Evolutionary conservation across 768 basidiomycete genomes (phyloP).

Genomic region (Lactifluus hygrophoroides): DNA sequence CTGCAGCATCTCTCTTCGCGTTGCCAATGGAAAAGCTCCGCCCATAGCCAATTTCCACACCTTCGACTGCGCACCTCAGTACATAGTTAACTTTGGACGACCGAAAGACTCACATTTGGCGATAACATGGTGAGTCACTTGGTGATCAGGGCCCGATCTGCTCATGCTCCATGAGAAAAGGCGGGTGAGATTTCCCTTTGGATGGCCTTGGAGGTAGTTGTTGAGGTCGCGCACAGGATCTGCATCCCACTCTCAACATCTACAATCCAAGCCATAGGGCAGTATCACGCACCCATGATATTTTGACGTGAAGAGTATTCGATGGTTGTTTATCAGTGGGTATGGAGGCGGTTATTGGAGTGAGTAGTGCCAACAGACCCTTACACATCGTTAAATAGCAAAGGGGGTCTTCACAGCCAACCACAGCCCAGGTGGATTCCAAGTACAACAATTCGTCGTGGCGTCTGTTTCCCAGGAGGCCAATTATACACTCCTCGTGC

Average conservation of each 20-base stretch:
- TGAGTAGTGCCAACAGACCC: background rate
- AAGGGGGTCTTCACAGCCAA: background rate
- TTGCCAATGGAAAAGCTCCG: background rate
- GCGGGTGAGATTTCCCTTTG: background rate
- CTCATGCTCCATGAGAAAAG: background rate
- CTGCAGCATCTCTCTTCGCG: background rate
- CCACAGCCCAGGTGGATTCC: background rate
- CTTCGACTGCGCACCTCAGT: background rate
- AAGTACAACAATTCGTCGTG: slow-evolving; percentile 6
- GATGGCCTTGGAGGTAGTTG: background rate
- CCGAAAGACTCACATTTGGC: slow-evolving; percentile 2
- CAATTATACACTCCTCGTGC: background rate
- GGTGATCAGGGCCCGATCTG: background rate
- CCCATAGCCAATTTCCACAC: background rate
- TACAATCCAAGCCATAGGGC: background rate
- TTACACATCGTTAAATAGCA: slow-evolving; percentile 1
- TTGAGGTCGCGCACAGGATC: slow-evolving; percentile 9
- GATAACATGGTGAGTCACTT: background rate
- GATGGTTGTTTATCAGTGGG: background rate
- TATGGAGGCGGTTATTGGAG: background rate
- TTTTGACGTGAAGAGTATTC: background rate
- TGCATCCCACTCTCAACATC: background rate
- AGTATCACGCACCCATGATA: background rate
- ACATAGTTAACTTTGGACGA: background rate
- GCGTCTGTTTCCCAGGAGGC: background rate